Base-by-base conservation (phyloP, 306 rosid species). In the Vachellia pachyceras region DNA sequence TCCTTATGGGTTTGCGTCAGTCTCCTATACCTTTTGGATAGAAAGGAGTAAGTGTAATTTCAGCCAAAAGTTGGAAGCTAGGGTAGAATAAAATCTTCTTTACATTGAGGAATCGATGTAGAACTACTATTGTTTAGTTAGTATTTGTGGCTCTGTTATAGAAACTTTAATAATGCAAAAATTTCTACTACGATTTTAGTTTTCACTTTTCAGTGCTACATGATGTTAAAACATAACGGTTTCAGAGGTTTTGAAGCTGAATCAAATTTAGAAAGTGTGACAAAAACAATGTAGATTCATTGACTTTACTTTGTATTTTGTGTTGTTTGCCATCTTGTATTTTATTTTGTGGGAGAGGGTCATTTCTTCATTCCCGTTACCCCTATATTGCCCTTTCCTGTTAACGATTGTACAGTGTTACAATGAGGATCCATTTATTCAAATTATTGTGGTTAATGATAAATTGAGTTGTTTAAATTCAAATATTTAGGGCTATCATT, bases 401-500 rank as follows among this genome's bases (percentile, higher is more conserved):
- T 35, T 45, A 40, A 4, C 3, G 52, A 41, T 70, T 75, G 33
- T 72, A 33, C 60, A 6, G 10, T 54, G n/a, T 54, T n/a, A 54
- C 58, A 60, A 40, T 22, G 47, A 61, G 63, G 72, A 11, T 44
- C 65, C 33, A 41, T 66, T 46, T 40, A 54, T 33, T 25, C 68
- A 77, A 73, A 41, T 69, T 55, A 72, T 70, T 77, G 22, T 69
- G 41, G 33, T 71, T 77, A 36, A 74, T 18, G 20, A 58, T 54
- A 63, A 75, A 46, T 14, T 81, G 68, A 4, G 46, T 64, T 79
- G 67, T 73, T 64, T 55, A 60, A 57, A 71, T 76, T 80, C 70
- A 37, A 44, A 52, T 65, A 22, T 35, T 57, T 29, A 33, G 45
- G 65, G 33, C 33, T 44, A 13, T 29, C 47, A 46, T 75, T 75